Evolutionary conservation across 768 basidiomycete genomes (phyloP).

Genomic region (Kwoniella heveanensis): DNA sequence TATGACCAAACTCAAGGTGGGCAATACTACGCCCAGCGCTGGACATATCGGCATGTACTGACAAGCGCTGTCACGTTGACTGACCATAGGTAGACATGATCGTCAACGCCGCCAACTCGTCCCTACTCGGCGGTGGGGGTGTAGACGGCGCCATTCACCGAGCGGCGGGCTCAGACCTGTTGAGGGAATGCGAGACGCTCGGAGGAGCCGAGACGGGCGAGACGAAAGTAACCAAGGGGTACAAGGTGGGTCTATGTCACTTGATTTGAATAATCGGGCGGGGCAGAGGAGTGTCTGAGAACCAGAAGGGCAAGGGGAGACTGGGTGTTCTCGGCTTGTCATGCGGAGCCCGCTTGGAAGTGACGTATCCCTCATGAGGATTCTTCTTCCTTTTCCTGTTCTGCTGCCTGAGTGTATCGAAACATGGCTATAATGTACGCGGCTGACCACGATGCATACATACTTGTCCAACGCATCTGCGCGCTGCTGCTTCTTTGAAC

Average conservation of each 20-base stretch:
- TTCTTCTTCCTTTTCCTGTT: too few species aligned
- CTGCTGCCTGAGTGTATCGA: too few species aligned
- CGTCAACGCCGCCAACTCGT: conserved; percentile 56
- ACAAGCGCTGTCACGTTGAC: not conserved
- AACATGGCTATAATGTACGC: too few species aligned
- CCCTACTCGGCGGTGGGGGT: conserved; percentile 56
- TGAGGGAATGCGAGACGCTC: conserved; percentile 53
- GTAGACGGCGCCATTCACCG: conserved; percentile 58
- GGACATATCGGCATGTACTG: not conserved
- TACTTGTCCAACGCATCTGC: too few species aligned
- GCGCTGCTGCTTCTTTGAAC: not conserved
- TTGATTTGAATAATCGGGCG: too few species aligned
- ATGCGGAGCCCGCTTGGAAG: too few species aligned
- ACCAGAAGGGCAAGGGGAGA: too few species aligned
- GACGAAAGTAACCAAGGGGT: conserved; percentile 55
- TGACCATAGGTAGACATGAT: conserved; percentile 47
- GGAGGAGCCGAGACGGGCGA: conserved; percentile 57
- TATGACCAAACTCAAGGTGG: conserved; percentile 50
- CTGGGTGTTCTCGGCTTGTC: too few species aligned
- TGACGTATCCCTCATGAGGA: too few species aligned
- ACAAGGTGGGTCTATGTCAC: too few species aligned
- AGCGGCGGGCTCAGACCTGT: conserved; percentile 54
- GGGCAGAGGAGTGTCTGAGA: too few species aligned
- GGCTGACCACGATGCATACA: too few species aligned
- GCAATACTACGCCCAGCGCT: not conserved